Evolutionary conservation across 2,329 filamentous ascomycete genomes (phyloP), one percentile per base, ranked within the genome.

Genomic region (Apiospora marii): DNA sequence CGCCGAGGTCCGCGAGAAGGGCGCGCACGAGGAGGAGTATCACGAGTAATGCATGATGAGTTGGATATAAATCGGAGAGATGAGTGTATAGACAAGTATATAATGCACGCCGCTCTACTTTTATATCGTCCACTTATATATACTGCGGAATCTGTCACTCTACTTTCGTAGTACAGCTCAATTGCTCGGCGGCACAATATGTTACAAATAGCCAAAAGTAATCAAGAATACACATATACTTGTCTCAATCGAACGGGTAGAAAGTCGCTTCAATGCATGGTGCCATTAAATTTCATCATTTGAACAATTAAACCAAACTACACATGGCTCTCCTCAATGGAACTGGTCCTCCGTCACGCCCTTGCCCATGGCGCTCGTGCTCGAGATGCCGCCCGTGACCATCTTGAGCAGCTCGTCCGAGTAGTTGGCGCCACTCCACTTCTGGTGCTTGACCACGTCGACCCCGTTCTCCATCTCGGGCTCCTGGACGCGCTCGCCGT

Each of bases 281-380:
- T 41, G 37, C 10, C 37, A 41, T 41, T 10, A 41, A 41, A 41
- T 51, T 6, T 4, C 10, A 24, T 27, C 48, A 13, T 24, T 24
- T 27, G 7, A 4, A n/a, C 22, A 30, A 30, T 30, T 24, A 16
- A 14, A 27, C 4, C 30, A 10, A 7, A 19, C 53, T 16, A 22
- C 53, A 12, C n/a, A 3, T 19, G 22, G 37, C 16, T 22, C 27
- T n/a, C 4, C 19, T 49, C 67, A 87, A 74, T 95, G 92, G 84
- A 99, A 99, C 85, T 99, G 96, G 80, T 98, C 95, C 87, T 99
- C 96, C 0, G 96, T 99, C 73, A 99, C 96, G 73, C 96, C 96
- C 86, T 95, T 94, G 46, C 96, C 96, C 96, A 99, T 99, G 27
- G 96, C 96, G 74, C 94, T 94, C 1, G 96, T 98, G 75, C 92